Percentiles rank a stretch among this genome's conserved stretches.
These are phyloP conservation scores for Sporothrix luriei DNA, from an alignment of 2,329 filamentous ascomycete genomes.

Conservation along the genomic window DNA sequence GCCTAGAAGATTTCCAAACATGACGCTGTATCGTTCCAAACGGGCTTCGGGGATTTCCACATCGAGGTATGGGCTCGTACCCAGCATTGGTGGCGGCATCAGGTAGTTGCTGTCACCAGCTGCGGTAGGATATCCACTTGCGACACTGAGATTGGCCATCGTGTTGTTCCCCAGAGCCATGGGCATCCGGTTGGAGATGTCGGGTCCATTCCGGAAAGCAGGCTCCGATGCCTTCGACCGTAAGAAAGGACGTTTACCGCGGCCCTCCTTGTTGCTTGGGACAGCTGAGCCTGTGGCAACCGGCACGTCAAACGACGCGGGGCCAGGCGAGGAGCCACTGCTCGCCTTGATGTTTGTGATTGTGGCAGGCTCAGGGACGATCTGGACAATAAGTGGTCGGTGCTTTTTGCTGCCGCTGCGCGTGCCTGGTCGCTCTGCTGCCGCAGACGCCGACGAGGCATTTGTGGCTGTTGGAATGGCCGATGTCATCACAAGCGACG, in stretches of 20 bases:
- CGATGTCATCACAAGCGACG: conserved; percentile 34
- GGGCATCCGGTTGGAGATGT: conserved; percentile 1
- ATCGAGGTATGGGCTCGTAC: conserved; percentile 57
- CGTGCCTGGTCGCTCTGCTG: conserved; percentile 35
- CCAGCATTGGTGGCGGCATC: conserved; percentile 23
- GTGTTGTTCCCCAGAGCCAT: conserved; percentile 11
- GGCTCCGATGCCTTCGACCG: conserved; percentile 36
- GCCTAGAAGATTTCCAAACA: conserved; percentile 76
- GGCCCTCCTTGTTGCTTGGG: conserved; percentile 17
- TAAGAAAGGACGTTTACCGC: conserved; percentile 31
- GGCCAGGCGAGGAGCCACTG: background rate
- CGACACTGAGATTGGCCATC: conserved; percentile 1
- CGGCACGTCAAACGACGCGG: background rate
- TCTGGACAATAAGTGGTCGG: conserved; percentile 48
- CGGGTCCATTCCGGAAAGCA: conserved; percentile 27
- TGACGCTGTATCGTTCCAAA: conserved; percentile 89
- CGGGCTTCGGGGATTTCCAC: conserved; percentile 78
- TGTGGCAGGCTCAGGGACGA: conserved; percentile 24
- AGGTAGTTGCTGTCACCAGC: background rate
- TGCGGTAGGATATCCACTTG: background rate
- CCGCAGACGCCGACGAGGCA: background rate
- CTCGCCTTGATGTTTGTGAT: conserved; percentile 18
- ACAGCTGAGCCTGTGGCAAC: background rate
- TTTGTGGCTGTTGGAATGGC: conserved; percentile 19
- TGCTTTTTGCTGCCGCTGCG: conserved; percentile 50